phyloP scores from a whole-genome alignment of 2,329 filamentous ascomycete species.

The Xylariaceae sp. region DNA sequence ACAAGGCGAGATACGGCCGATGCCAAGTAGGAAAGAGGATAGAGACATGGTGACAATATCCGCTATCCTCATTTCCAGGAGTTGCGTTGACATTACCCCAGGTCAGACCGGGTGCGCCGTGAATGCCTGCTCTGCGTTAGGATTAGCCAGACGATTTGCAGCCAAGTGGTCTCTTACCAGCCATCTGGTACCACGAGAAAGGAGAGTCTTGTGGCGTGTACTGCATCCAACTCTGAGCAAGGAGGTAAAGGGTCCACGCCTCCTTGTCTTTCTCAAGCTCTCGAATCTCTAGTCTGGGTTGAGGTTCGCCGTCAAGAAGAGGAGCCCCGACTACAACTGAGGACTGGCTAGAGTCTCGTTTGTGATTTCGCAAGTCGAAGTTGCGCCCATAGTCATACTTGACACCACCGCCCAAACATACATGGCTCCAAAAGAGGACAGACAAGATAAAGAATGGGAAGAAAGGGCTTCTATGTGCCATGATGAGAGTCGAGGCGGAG shows the following conservation, averaged over 20 bases:
- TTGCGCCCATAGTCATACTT: conserved; percentile 53
- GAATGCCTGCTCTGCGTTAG: conserved; percentile 58
- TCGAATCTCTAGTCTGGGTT: conserved; percentile 63
- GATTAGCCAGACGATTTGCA: conserved; percentile 1
- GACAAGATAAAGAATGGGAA: conserved; percentile 9
- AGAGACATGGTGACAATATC: conserved; percentile 76
- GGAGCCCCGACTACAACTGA: conserved; percentile 44
- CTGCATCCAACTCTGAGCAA: conserved; percentile 72
- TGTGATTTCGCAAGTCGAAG: conserved; percentile 36
- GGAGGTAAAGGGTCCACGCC: conserved; percentile 73
- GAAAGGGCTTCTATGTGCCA: conserved; percentile 5
- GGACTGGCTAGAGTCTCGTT: conserved; percentile 36
- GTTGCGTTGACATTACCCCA: conserved; percentile 53
- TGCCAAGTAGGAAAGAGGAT: conserved; percentile 81
- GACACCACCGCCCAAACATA: conserved; percentile 8
- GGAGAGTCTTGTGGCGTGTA: conserved; percentile 58
- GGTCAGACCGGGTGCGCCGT: conserved; percentile 66
- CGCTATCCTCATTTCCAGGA: conserved; percentile 53
- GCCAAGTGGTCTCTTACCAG: conserved; percentile 48
- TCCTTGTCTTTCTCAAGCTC: conserved; percentile 62
- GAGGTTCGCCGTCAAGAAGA: conserved; percentile 39
- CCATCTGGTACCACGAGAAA: conserved; percentile 75
- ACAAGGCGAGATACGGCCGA: conserved; percentile 69
- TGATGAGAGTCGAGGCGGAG: neutral
- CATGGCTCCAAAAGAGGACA: conserved; percentile 9